phyloP scores from a whole-genome alignment of 2,329 filamentous ascomycete species.

The Beauveria caledonica region DNA sequence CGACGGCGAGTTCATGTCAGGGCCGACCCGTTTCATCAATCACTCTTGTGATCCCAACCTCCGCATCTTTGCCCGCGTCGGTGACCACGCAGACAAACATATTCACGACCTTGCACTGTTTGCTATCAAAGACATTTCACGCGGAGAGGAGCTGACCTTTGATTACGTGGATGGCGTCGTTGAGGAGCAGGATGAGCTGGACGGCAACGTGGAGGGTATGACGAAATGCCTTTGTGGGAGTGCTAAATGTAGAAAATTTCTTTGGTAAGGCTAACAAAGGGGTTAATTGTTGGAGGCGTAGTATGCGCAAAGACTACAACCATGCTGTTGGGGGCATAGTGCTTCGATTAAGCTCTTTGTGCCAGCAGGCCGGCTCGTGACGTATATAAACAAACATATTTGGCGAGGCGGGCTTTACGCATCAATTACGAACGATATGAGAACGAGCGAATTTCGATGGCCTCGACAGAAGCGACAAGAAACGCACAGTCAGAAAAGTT shows the following conservation, averaged over 20 bases:
- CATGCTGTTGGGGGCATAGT: neutral
- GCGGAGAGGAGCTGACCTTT: constrained; percentile 66
- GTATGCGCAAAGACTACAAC: neutral
- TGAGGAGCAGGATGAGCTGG: constrained; percentile 35
- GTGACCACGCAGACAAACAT: constrained; percentile 64
- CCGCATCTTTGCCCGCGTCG: constrained; percentile 69
- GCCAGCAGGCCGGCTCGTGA: neutral
- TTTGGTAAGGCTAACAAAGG: constrained; percentile 49
- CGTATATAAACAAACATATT: neutral
- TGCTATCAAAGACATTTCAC: constrained; percentile 56
- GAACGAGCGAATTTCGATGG: neutral
- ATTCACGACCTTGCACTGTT: constrained; percentile 74
- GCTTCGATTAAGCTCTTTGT: neutral
- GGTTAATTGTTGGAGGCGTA: neutral
- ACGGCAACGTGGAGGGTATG: constrained; percentile 42
- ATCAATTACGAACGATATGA: neutral
- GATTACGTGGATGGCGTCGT: constrained; percentile 66
- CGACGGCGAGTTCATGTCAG: constrained; percentile 69
- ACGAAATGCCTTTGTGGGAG: constrained; percentile 55
- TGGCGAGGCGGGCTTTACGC: neutral
- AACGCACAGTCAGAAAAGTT: neutral
- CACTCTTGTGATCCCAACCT: constrained; percentile 75
- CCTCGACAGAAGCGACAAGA: neutral
- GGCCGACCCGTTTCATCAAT: constrained; percentile 75
- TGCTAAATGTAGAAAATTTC: constrained; percentile 56